Conservation (phyloP, 202 grass and related monocot species). For the Thinopyrum obtusiflorum region DNA sequence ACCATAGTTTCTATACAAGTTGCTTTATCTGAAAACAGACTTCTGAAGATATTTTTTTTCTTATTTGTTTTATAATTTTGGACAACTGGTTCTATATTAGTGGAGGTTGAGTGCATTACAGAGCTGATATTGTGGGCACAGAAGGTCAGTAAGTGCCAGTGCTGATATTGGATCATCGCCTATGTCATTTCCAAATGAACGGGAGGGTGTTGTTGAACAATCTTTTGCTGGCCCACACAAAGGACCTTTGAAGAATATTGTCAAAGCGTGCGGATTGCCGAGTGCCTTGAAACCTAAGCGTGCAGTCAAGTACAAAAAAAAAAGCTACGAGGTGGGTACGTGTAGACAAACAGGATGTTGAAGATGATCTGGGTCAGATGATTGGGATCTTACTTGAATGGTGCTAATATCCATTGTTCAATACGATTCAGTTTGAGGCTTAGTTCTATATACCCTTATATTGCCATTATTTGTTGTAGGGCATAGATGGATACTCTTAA, state of each 20-base stretch:
- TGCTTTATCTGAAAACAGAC: too few relatives aligned
- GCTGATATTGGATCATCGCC: constrained; percentile 59
- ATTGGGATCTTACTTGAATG: constrained; percentile 1
- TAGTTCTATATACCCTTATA: constrained; percentile 1
- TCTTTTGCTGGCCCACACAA: constrained; percentile 36
- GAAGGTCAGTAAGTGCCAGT: constrained; percentile 64
- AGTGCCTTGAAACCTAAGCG: constrained; percentile 60
- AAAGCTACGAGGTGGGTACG: constrained; percentile 50
- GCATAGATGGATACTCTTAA: constrained; percentile 54
- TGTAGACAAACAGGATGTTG: constrained; percentile 37
- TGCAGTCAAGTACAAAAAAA: constrained; percentile 62
- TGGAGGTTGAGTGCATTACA: too few relatives aligned
- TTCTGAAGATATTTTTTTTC: too few relatives aligned
- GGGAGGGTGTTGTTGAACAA: constrained; percentile 40
- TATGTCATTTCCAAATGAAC: constrained; percentile 59
- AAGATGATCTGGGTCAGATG: constrained; percentile 56
- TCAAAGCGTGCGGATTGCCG: constrained; percentile 55
- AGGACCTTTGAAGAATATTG: constrained; percentile 40
- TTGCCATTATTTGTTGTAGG: constrained; percentile 10
- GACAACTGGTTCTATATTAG: too few relatives aligned
- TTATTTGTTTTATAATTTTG: too few relatives aligned
- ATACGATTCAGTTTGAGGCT: constrained; percentile 3
- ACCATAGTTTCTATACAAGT: too few relatives aligned
- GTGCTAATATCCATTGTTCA: constrained; percentile 9
- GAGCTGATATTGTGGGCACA: constrained; percentile 36